Evolutionary conservation across 768 basidiomycete species (phyloP).

Genomic region (Termitomyces titanicus): DNA sequence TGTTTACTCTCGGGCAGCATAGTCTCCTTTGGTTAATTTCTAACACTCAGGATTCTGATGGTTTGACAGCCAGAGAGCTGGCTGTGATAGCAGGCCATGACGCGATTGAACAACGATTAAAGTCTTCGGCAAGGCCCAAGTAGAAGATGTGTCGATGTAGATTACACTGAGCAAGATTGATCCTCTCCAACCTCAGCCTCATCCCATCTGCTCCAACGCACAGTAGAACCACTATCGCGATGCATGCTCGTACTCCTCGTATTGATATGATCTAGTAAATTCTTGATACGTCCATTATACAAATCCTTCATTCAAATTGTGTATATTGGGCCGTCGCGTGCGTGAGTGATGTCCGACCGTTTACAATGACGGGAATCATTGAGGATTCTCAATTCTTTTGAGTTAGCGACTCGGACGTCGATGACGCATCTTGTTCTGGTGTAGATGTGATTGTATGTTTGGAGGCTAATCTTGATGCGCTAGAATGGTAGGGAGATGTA

Average conservation of each 20-base stretch:
- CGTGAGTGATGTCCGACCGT: not conserved
- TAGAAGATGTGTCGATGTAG: not conserved
- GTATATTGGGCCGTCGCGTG: not conserved
- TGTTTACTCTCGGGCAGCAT: not conserved
- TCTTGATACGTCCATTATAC: not conserved
- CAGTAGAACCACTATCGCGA: not conserved
- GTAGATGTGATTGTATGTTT: not conserved
- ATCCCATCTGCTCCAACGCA: not conserved
- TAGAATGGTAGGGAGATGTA: conserved; percentile 52
- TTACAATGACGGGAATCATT: not conserved
- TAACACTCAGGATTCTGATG: conserved; percentile 59
- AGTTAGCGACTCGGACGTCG: not conserved
- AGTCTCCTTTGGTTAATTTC: conserved; percentile 1
- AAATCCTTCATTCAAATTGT: not conserved
- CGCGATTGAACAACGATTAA: conserved; percentile 40
- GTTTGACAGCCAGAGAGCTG: conserved; percentile 54
- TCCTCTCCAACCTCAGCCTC: not conserved
- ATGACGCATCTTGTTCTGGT: not conserved
- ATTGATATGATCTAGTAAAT: not conserved
- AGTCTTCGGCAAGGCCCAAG: not conserved
- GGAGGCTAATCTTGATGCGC: conserved; percentile 18
- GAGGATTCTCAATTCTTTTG: not conserved
- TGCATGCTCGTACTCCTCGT: not conserved
- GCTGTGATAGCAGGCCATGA: conserved; percentile 56
- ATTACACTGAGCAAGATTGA: not conserved